These are phyloP conservation scores for Xylariaceae sp. DNA, from an alignment of 2,329 filamentous ascomycete genomes.

Conservation along the genomic window DNA sequence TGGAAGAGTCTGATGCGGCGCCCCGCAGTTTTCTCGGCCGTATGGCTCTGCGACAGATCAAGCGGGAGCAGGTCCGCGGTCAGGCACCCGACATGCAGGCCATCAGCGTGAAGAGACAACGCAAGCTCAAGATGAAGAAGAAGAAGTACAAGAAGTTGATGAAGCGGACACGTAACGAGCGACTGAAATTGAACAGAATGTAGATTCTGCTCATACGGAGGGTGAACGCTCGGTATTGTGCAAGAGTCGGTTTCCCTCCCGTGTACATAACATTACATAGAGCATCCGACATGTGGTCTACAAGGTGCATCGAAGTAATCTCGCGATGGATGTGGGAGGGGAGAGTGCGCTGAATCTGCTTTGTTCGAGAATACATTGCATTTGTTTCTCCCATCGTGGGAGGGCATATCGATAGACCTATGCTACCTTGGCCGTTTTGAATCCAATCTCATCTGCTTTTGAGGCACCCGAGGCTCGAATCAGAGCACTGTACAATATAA, in stretches of 20 bases:
- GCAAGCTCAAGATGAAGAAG: conserved; percentile 99
- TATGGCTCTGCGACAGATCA: conserved; percentile 60
- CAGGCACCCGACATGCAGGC: conserved; percentile 60
- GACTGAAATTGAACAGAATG: conserved; percentile 74
- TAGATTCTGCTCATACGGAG: conserved; percentile 29
- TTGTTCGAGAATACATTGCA: too few species aligned
- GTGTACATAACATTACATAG: not conserved
- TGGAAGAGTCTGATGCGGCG: conserved; percentile 36
- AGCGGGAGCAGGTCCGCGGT: conserved; percentile 50
- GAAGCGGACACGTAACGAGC: conserved; percentile 82
- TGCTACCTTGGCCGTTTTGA: too few species aligned
- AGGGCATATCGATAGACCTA: too few species aligned
- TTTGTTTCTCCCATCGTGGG: too few species aligned
- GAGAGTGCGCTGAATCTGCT: too few species aligned
- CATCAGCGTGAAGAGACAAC: conserved; percentile 87
- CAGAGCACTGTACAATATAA: too few species aligned
- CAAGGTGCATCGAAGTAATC: not conserved
- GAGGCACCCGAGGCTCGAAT: too few species aligned
- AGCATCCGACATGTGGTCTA: not conserved
- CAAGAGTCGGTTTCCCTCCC: not conserved
- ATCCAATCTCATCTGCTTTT: too few species aligned
- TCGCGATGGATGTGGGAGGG: too few species aligned
- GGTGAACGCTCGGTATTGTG: not conserved
- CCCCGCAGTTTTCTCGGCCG: conserved; percentile 63
- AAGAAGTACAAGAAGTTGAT: conserved; percentile 99